Conservation (phyloP, 2,329 filamentous ascomycete species). For the Sclerotinia borealis region DNA sequence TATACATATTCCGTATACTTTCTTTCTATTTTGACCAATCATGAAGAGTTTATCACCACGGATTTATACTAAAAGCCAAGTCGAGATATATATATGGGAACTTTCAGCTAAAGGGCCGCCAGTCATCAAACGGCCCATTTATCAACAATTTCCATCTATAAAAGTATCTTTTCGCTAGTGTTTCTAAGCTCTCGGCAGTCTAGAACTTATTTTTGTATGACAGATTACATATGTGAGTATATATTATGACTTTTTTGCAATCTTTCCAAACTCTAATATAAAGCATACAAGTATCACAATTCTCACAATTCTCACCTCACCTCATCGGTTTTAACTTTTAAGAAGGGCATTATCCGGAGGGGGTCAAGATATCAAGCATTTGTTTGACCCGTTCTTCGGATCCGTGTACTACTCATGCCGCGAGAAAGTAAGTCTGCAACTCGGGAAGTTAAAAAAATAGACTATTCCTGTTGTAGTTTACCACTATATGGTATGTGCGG, state of each 20-base stretch:
- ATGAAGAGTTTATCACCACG: too few relatives aligned
- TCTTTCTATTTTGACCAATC: too few relatives aligned
- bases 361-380: neutral
- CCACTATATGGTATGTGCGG: too few relatives aligned
- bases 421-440: too few relatives aligned
- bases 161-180: neutral
- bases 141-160: neutral
- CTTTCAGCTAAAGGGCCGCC: neutral
- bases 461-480: too few relatives aligned
- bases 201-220: neutral
- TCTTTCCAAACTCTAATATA: neutral
- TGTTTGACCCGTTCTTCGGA: neutral
- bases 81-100: too few relatives aligned
- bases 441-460: too few relatives aligned
- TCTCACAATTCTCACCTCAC: neutral
- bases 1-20: too few relatives aligned
- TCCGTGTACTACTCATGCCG: neutral
- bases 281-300: too few relatives aligned
- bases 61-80: too few relatives aligned
- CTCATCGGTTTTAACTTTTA: conserved; percentile 4
- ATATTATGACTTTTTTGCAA: too few relatives aligned
- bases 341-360: neutral
- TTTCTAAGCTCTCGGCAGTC: neutral
- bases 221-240: neutral
- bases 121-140: neutral